Evolutionary conservation across 805 yeast species (phyloP).

Genomic region (Limtongozyma cylindracea): DNA sequence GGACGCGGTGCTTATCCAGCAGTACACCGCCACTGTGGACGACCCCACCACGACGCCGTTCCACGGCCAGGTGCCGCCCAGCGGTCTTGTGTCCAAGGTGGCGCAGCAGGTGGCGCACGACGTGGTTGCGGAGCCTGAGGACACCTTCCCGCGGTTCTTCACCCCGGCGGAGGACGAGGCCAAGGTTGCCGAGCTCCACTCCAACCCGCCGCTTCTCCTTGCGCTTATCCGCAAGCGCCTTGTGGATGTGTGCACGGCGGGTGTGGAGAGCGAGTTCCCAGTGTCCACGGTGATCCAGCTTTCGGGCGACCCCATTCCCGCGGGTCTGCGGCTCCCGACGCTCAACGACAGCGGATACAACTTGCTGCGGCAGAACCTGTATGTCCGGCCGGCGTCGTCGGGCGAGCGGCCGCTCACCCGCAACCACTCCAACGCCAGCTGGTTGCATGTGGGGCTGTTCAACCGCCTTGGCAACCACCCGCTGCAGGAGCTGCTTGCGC

Average conservation of each 20-base stretch:
- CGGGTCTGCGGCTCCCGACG: conserved; percentile 1
- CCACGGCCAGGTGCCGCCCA: conserved; percentile 15
- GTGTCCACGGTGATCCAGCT: conserved; percentile 6
- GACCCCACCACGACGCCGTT: conserved; percentile 20
- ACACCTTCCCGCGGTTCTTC: conserved; percentile 1
- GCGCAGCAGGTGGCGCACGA: conserved; percentile 8
- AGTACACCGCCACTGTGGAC: conserved; percentile 10
- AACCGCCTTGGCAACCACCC: conserved; percentile 16
- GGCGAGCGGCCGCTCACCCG: conserved; percentile 14
- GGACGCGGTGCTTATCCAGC: conserved; percentile 11
- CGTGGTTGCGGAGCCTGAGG: too few species aligned
- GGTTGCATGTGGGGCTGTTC: conserved; percentile 12
- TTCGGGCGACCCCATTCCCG: conserved; percentile 2
- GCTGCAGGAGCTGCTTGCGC: conserved; percentile 11
- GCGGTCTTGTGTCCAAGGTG: conserved; percentile 16
- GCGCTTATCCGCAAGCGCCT: conserved; percentile 15
- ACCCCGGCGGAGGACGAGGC: conserved; percentile 2
- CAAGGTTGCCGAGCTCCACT: conserved; percentile 8
- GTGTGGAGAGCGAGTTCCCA: conserved; percentile 1
- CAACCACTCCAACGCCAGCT: conserved; percentile 9
- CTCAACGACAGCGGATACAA: neutral
- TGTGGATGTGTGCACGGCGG: conserved; percentile 11
- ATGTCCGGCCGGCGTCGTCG: conserved; percentile 2
- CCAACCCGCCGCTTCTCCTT: conserved; percentile 12
- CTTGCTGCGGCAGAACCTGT: conserved; percentile 2